Base-by-base conservation (phyloP, 2,329 filamentous ascomycete genomes). In the Pseudogymnoascus sp. region DNA sequence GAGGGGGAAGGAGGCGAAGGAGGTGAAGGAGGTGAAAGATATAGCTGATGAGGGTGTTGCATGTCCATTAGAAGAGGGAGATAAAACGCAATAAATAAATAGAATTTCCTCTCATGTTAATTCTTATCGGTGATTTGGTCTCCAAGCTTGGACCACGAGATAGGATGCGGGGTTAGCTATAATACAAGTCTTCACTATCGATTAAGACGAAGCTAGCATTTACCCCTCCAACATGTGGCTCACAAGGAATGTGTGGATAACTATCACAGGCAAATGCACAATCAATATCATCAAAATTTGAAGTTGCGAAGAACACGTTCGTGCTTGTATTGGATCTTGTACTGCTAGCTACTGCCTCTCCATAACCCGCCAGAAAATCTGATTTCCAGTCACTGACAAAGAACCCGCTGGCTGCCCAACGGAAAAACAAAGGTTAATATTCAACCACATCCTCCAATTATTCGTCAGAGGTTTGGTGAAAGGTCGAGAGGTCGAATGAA, bases 291-390 rank as follows among this genome's bases (percentile, higher is more conserved):
- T 54, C 43, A 54, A 4, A 72, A 69, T 64, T 66, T 64, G 62
- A 50, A 63, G 38, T 33, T 20, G 63, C 59, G 63, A 63, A 61
- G 61, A 41, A 62, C 64, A 60, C 67, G 65, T 66, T 67, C 62
- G 64, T 63, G 64, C 64, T 64, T 61, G 59, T 63, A 65, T 65
- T 68, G 63, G 63, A 64, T 63, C 61, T 63, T 67, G 64, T 65
- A 64, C 58, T 66, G 64, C 67, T 69, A 70, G 65, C 66, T 68
- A 67, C 60, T 62, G 59, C 67, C 64, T 62, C 66, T 66, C 66
- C 67, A 67, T 64, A 65, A 58, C 57, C 33, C 36, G 57, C 57
- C 33, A 58, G 57, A n/a, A 58, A 39, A 22, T 25, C 57, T 58
- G 57, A 58, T 37, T 58, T 39, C 36, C 57, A 58, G 57, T 39